Evolutionary conservation across 169 alveolate species (phyloP).

Genomic region (Plasmodium gaboni): DNA sequence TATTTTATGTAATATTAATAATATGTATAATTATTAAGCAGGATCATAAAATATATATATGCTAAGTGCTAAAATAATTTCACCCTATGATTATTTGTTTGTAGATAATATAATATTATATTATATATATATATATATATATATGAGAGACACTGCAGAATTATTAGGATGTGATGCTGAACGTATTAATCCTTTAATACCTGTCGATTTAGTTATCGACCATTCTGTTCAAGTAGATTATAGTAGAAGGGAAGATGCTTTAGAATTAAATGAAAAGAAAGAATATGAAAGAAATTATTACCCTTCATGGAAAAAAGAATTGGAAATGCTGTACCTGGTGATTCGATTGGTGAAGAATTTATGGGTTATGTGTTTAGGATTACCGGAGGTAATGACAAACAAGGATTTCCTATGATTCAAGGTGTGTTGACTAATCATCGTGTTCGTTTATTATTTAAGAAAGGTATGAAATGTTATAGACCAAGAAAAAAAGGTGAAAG

Average conservation of each 20-base stretch:
- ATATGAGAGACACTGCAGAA: slow-evolving; percentile 97
- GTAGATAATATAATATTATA: too few relatives aligned
- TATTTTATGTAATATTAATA: too few relatives aligned
- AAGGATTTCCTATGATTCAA: slow-evolving; percentile 99
- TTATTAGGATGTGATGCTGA: slow-evolving; percentile 93
- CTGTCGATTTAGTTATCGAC: slow-evolving; percentile 96
- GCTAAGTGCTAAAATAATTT: too few relatives aligned
- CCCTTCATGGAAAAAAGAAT: slow-evolving; percentile 98
- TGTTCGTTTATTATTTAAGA: slow-evolving; percentile 91
- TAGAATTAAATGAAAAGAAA: slow-evolving; percentile 92
- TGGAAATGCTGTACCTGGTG: slow-evolving; percentile 99
- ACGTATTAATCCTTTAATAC: slow-evolving; percentile 94
- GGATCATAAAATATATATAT: too few relatives aligned
- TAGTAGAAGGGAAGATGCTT: slow-evolving; percentile 91
- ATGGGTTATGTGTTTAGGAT: slow-evolving; percentile 96
- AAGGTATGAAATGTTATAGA: slow-evolving; percentile 96
- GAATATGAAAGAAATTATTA: slow-evolving; percentile 94
- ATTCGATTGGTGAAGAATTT: slow-evolving; percentile 97
- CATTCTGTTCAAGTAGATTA: slow-evolving; percentile 97
- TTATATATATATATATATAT: too few relatives aligned
- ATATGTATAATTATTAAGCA: too few relatives aligned
- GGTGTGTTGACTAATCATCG: slow-evolving; percentile 95
- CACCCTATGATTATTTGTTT: too few relatives aligned
- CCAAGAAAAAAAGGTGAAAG: slow-evolving; percentile 98
- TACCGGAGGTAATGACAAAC: slow-evolving; percentile 99